Evolutionary conservation across 2,329 filamentous ascomycete genomes (phyloP), one percentile per base, ranked within the genome.

Genomic region (Arthrobotrys sphaeroides): DNA sequence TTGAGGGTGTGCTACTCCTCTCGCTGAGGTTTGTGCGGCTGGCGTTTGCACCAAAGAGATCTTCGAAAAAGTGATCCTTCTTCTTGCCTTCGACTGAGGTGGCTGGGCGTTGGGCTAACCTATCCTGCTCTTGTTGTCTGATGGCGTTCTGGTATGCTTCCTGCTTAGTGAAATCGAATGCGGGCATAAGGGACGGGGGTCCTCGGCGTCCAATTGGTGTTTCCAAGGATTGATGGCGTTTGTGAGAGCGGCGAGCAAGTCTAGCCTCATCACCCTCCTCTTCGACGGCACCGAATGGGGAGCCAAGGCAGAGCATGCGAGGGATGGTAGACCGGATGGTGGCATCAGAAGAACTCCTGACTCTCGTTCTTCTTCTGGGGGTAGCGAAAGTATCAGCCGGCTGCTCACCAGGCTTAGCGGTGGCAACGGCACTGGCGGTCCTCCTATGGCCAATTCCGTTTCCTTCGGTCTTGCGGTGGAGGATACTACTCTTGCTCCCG

Each of bases 131-230:
- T 24, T 74, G 70, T 24, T 74, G 70, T 28, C 20, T 68, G 40
- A 74, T 16, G 36, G 70, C 70, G 16, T 68, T 68, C 55, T 74
- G 70, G 31, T 74, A 74, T 24, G 70, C 70, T 62, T 70, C 73
- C 38, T 69, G 73, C 43, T 76, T 70, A 36, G 66, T 76, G 45
- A 76, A 76, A 36, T 76, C 73, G 42, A 76, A 69, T 7, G 73
- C 64, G 18, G 73, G 73, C 73, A 76, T 70, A 22, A 76, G 22
- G 24, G 47, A 13, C n/a, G 73, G 73, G 28, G 49, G 45, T 22
- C 57, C 31, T 20, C 73, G 57, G 31, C 38, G 57, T 43, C 57
- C 57, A 45, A 70, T 31, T 33, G 65, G 65, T 22, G 62, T 43
- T 31, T 74, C 62, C 49, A 76, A 53, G 20, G 65, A 69, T 53